Evolutionary conservation across 2,329 filamentous ascomycete species (phyloP).

Genomic region (Phyllosticta citriasiana): DNA sequence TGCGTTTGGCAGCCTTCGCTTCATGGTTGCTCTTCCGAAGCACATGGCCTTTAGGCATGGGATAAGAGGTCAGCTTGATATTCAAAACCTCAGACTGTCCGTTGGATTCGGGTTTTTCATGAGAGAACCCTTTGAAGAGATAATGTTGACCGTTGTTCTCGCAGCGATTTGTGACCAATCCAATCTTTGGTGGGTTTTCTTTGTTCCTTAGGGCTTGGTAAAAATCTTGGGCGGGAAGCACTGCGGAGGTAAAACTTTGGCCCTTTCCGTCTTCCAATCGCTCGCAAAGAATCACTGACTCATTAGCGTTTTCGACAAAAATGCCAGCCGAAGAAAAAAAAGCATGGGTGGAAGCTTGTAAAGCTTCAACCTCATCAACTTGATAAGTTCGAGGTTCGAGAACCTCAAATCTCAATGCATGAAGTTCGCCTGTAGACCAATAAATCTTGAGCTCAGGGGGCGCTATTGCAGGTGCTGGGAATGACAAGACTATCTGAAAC

Average conservation of each 20-base stretch:
- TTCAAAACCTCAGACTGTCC: neutral
- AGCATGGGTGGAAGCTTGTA: neutral
- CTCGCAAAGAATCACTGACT: neutral
- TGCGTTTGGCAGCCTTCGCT: conserved; percentile 26
- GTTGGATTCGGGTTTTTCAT: neutral
- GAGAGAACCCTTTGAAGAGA: neutral
- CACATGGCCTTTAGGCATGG: neutral
- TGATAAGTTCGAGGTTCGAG: neutral
- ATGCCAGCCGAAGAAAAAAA: neutral
- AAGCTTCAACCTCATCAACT: neutral
- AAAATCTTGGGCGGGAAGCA: neutral
- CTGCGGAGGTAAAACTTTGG: neutral
- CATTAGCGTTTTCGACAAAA: neutral
- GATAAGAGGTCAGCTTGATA: neutral
- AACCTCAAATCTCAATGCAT: neutral
- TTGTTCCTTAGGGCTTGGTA: neutral
- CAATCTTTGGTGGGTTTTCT: neutral
- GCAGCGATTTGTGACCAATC: neutral
- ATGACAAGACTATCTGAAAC: neutral
- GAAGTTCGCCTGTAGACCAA: neutral
- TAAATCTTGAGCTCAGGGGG: neutral
- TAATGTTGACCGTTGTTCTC: neutral
- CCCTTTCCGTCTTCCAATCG: neutral
- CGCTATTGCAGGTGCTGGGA: neutral
- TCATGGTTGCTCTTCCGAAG: conserved; percentile 11